Evolutionary conservation across 306 rosid genomes (phyloP), one percentile per base, ranked within the genome.

Genomic region (Astragalus glycyphyllos): DNA sequence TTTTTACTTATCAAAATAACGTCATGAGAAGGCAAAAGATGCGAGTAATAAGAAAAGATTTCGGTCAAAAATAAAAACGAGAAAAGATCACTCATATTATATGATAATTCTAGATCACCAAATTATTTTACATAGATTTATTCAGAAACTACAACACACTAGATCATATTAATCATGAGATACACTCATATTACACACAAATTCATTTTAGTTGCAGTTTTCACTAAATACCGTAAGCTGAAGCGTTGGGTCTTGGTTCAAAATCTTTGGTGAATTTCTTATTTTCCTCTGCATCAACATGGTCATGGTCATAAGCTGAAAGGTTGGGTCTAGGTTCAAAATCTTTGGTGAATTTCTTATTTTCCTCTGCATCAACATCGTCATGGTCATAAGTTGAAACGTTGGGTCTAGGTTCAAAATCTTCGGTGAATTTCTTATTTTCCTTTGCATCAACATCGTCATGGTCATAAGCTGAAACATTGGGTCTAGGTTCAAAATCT

Each of bases 401-500:
- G 7, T 46, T 46, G 15, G 73, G 79, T 2, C 51, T 66, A 0
- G 61, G 40, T 8, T 48, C 10, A 2, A 48, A 48, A 14, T 46
- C 50, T 13, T 46, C 5, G 7, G 5, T 46, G 16, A 11, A 46
- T 46, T 46, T 46, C 6, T 46, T 46, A 4, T 46, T 46, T 46
- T 13, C 50, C 16, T 46, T 12, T 5, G 50, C n/a, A 46, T 46
- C 50, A 46, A 46, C 16, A 3, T 46, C 6, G 15, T 46, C 50
- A 12, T 46, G 2, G n/a, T 46, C 50, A 46, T 46, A 46, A 46
- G 50, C 50, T 46, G 50, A 46, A 46, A 46, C 1, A 7, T 46
- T 46, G 6, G 73, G 79, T 2, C 51, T 66, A 0, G 61, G 40
- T 8, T 53, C 73, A 7, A 68, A 68, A 11, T 68, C 50, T 1